Evolutionary conservation across 352 stramenopile species (phyloP).

Genomic region (Globisporangium barbulae): DNA sequence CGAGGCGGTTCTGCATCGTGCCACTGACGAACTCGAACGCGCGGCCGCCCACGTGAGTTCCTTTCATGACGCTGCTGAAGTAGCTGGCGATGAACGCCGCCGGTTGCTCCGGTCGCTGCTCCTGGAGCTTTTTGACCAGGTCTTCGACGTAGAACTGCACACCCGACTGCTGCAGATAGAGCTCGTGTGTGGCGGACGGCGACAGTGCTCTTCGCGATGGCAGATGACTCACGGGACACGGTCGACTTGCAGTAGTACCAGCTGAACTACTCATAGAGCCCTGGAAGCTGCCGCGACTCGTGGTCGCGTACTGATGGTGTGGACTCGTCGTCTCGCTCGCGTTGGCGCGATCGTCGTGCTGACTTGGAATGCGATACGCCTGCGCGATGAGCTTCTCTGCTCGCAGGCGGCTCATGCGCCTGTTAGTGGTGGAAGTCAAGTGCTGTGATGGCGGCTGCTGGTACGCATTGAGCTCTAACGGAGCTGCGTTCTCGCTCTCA

Average conservation of each 20-base stretch:
- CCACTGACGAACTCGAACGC: slow-evolving; percentile 53
- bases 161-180: slow-evolving; percentile 53
- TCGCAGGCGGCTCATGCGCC: slow-evolving; percentile 35
- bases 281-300: slow-evolving; percentile 4
- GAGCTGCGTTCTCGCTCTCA: not conserved
- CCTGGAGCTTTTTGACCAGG: slow-evolving; percentile 45
- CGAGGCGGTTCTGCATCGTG: slow-evolving; percentile 47
- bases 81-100: slow-evolving; percentile 42
- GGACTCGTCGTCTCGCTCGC: not conserved
- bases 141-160: slow-evolving; percentile 57
- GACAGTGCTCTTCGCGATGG: slow-evolving; percentile 20
- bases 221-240: slow-evolving; percentile 18
- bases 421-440: not conserved
- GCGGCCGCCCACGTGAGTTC: slow-evolving; percentile 34
- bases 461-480: not conserved
- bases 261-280: not conserved
- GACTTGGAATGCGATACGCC: slow-evolving; percentile 31
- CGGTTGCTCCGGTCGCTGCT: slow-evolving; percentile 38
- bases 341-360: not conserved
- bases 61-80: slow-evolving; percentile 31
- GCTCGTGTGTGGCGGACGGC: slow-evolving; percentile 22
- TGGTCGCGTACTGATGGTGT: not conserved
- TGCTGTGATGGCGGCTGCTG: not conserved
- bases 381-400: slow-evolving; percentile 41
- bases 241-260: not conserved